Conservation (phyloP, 2,329 filamentous ascomycete species). For the Aspergillus fischeri region DNA sequence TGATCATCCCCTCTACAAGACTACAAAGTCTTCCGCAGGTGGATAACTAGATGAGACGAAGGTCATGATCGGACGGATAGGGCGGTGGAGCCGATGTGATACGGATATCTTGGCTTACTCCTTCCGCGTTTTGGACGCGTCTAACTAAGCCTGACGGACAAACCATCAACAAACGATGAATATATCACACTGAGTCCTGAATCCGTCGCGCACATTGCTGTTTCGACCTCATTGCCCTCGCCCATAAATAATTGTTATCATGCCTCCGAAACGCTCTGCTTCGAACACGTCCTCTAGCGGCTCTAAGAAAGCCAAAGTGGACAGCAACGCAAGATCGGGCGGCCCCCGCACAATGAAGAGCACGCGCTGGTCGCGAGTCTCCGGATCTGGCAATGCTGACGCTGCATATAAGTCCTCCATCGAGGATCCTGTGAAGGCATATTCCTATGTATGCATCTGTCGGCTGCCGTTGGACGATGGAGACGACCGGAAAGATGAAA, state of each 20-base stretch:
- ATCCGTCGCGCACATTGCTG: background rate
- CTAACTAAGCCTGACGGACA: background rate
- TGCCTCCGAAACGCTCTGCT: background rate
- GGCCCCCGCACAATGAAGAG: background rate
- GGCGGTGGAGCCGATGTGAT: background rate
- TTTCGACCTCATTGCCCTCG: background rate
- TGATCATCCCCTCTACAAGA: background rate
- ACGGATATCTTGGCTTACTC: background rate
- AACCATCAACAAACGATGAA: background rate
- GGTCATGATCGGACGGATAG: background rate
- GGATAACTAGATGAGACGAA: background rate
- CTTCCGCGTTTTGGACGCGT: background rate
- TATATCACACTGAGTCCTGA: background rate
- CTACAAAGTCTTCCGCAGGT: background rate
- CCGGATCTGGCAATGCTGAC: slow-evolving; percentile 34
- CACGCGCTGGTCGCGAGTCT: slow-evolving; percentile 15
- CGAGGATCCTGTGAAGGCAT: background rate
- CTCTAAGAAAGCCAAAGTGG: background rate
- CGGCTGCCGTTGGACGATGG: background rate
- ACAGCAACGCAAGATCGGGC: background rate
- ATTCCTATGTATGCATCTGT: slow-evolving; percentile 3
- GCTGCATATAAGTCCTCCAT: background rate
- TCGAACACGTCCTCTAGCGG: background rate
- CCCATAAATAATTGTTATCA: background rate
- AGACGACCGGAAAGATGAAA: background rate